phyloP scores from a whole-genome alignment of 768 basidiomycete genomes.

The Suillus occidentalis region DNA sequence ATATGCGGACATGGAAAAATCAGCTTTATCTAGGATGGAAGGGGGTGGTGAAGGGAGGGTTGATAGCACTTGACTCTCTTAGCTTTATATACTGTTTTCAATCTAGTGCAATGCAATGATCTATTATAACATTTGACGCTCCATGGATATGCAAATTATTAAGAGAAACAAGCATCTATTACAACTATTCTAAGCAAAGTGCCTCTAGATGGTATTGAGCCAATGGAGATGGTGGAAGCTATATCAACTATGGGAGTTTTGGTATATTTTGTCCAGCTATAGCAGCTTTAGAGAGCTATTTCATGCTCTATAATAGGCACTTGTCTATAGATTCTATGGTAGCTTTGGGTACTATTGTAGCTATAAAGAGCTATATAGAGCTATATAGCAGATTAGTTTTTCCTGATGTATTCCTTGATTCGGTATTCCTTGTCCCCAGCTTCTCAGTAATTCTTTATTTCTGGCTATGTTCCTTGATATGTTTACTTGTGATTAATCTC shows the following conservation, averaged over 20 bases:
- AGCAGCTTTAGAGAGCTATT: neutral
- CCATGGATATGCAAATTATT: no score
- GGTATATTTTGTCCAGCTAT: no score
- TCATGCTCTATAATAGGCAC: neutral
- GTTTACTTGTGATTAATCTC: no score
- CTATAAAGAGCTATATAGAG: neutral
- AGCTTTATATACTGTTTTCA: neutral
- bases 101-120: neutral
- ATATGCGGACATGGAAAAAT: neutral
- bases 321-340: neutral
- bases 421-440: no score
- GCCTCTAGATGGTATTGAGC: no score
- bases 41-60: neutral
- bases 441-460: no score
- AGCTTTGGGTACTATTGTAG: neutral
- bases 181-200: neutral
- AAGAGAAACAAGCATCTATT: neutral
- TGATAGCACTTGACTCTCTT: neutral
- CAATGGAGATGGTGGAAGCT: no score
- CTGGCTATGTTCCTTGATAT: no score
- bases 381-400: neutral
- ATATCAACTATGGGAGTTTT: no score
- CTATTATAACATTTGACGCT: neutral
- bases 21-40: neutral
- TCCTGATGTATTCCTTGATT: neutral